A percentile compares a stretch with the other conserved stretches of the same genome.
These are phyloP conservation scores for Talaromyces rugulosus DNA, from an alignment of 2,329 filamentous ascomycete genomes.

Conservation along the genomic window DNA sequence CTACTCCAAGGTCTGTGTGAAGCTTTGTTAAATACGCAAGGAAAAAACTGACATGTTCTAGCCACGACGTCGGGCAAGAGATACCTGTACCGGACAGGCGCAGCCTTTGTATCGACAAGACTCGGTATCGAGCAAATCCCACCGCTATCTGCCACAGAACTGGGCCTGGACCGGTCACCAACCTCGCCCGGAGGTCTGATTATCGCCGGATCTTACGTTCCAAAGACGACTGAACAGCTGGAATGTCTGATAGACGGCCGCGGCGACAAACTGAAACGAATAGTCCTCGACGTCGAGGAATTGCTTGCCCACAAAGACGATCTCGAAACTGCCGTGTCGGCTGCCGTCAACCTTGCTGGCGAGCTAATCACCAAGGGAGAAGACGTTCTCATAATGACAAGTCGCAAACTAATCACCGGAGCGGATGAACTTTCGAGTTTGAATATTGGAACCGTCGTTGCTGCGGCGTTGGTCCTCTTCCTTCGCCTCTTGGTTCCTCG, in stretches of 20 bases:
- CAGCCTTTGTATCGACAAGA: constrained; percentile 37
- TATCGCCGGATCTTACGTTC: constrained; percentile 56
- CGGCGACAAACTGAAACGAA: constrained; percentile 39
- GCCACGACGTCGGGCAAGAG: constrained; percentile 30
- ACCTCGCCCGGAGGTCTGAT: constrained; percentile 47
- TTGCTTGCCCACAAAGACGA: constrained; percentile 39
- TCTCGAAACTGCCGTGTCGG: constrained; percentile 37
- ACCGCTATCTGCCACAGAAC: constrained; percentile 46
- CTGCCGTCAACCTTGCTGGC: constrained; percentile 38
- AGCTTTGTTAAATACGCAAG: neutral
- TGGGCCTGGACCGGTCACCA: constrained; percentile 31
- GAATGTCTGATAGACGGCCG: constrained; percentile 38
- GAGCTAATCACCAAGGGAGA: constrained; percentile 29
- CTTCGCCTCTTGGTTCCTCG: constrained; percentile 43
- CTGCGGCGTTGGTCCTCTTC: constrained; percentile 49
- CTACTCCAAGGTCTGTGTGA: constrained; percentile 35
- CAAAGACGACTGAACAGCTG: constrained; percentile 56
- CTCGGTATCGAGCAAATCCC: constrained; percentile 48
- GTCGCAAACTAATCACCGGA: constrained; percentile 49
- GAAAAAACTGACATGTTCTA: neutral
- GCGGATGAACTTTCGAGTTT: constrained; percentile 49
- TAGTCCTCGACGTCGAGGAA: constrained; percentile 48
- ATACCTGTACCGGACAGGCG: constrained; percentile 45
- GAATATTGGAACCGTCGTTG: constrained; percentile 52
- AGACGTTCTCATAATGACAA: constrained; percentile 59